Evolutionary conservation across 2,329 filamentous ascomycete genomes (phyloP), one percentile per base, ranked within the genome.

Genomic region (Ambrosiella beaveri): DNA sequence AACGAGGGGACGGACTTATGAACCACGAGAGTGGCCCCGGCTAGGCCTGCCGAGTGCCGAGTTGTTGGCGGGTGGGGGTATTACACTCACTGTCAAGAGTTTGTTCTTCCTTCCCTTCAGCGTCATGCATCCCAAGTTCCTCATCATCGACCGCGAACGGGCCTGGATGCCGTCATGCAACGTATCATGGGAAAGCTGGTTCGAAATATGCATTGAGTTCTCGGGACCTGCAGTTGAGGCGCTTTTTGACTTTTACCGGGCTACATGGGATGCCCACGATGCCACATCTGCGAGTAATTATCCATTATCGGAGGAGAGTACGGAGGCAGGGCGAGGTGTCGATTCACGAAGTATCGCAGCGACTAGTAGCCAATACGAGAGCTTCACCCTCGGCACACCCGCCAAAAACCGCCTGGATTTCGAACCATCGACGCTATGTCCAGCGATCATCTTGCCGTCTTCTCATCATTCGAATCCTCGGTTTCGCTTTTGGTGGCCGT

Each of bases 41-140:
- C 72, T 93, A 1, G 84, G 85, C 0, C 71, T 93, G 2, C 85
- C 86, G 0, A 65, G 72, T 1, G 71, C 75, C 2, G 69, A 73
- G 6, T 63, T 71, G 3, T 66, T 84, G 1, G 72, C 76, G 39
- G 71, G 80, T 3, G 74, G 70, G 0, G 80, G 80, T 2, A 75
- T 94, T 15, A 78, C 89, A 56, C 65, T 94, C 39, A 72, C 75
- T 0, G 79, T 89, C 58, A 90, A 88, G 71, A 88, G 82, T 62
- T 73, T 91, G 7, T 94, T 94, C 68, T 81, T 91, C 62, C 73
- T 82, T 1, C 88, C 88, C 0, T 82, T 93, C 61, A 88, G 86
- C 64, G 84, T 94, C n/a, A 86, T 93, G 81, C 88, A 94, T 66
- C 84, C 87, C 0, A 94, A 94, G 65, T 91, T 87, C 63, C 74